Conservation (phyloP, 23 red algal genomes). For the Gracilaria domingensis region DNA sequence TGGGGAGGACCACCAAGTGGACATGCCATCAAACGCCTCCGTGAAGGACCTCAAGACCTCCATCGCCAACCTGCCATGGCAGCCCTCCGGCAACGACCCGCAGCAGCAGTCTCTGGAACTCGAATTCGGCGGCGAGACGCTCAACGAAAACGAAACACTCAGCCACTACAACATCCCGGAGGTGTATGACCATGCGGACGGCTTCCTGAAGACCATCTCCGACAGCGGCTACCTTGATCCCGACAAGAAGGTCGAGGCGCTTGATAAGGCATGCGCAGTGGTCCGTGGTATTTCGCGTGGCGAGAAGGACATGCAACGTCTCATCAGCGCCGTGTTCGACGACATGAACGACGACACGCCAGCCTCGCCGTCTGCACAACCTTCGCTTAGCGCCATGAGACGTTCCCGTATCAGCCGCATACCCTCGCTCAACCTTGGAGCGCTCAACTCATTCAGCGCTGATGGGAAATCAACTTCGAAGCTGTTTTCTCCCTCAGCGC, state of each 20-base stretch:
- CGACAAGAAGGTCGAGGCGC: conserved; percentile 58
- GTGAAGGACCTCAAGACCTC: conserved; percentile 60
- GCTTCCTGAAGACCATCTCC: conserved; percentile 61
- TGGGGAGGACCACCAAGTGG: conserved; percentile 61
- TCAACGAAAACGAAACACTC: conserved; percentile 46
- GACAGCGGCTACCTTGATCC: conserved; percentile 54
- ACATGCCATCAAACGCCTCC: conserved; percentile 58
- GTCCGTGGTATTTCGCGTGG: conserved; percentile 60
- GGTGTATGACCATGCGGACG: conserved; percentile 72
- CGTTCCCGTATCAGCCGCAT: conserved; percentile 27
- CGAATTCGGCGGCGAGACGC: conserved; percentile 54
- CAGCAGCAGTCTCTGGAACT: conserved; percentile 48
- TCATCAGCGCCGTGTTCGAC: conserved; percentile 62
- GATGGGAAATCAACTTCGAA: conserved; percentile 3
- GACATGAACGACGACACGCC: conserved; percentile 45
- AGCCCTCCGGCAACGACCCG: conserved; percentile 2
- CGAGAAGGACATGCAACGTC: conserved; percentile 67
- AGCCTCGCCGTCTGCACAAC: conserved; percentile 35
- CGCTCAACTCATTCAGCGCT: conserved; percentile 6
- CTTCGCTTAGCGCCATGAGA: conserved; percentile 25
- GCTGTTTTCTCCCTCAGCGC: conserved; percentile 34
- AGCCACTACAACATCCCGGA: conserved; percentile 75
- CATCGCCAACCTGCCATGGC: conserved; percentile 41
- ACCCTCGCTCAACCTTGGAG: conserved; percentile 38
- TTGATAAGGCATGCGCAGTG: conserved; percentile 67